Base-by-base conservation (phyloP, 192 early-diverging fungal species). In the Martensiomyces pterosporus region DNA sequence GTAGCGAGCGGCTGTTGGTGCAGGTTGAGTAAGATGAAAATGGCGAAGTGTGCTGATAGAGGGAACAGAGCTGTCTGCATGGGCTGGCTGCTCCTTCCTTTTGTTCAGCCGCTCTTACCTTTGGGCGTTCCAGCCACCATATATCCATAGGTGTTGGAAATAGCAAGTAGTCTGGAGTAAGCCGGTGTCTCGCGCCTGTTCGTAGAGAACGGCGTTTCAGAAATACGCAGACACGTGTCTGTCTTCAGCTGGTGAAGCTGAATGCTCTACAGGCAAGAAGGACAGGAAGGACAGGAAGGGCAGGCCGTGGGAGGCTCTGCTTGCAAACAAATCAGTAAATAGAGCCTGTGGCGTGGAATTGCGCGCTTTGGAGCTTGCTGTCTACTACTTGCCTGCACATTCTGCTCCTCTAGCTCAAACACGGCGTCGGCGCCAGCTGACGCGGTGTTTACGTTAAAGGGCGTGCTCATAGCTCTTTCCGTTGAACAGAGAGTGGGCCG, bases 131-230 rank as follows among this genome's bases (percentile, higher is more conserved):
- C 87, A 10, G 82, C 87, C 12, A 85, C 77, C 42, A 85, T 80
- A 41, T 80, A 89, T 1, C 84, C 85, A 52, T 76, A 79, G n/a
- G 36, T 77, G 47, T 76, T 84, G 22, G 85, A 86, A 7, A 80
- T 66, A 0, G 57, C 80, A 36, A 89, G 68, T 13, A 87, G 55
- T 19, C 68, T 75, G 2, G 74, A 70, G 37, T 70, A 59, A 13
- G 71, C 49, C 5, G 79, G 75, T 9, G 77, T 79, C 1, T 71
- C 51, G 29, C 71, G 64, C 42, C 64, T 46, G 47, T 26, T 22
- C 14, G 24, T 23, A 1, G 64, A 58, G 26, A 75, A 75, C 9
- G 22, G 60, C 24, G 59, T n/a, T 55, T 51, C 46, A 4, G 64
- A 32, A 8, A 75, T 48, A n/a, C 52, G 64, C 40, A 75, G 34